Conservation (phyloP, 176 grass and related monocot genomes). For the Oropetium thomaeum region DNA sequence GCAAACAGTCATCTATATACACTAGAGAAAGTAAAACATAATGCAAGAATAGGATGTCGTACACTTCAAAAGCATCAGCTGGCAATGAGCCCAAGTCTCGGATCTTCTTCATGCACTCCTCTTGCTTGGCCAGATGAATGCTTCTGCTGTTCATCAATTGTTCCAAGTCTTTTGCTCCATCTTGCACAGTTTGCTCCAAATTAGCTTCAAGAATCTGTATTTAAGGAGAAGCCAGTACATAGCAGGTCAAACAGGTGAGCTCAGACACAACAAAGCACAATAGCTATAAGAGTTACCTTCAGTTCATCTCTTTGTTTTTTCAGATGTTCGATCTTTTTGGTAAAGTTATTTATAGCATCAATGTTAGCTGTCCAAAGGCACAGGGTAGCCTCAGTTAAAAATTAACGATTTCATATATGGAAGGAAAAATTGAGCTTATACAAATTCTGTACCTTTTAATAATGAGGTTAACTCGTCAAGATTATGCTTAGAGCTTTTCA, state of each 20-base stretch:
- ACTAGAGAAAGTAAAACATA: background rate
- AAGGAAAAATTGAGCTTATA: constrained; percentile 4
- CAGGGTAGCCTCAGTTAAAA: constrained; percentile 14
- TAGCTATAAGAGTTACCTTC: constrained; percentile 52
- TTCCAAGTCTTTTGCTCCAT: constrained; percentile 79
- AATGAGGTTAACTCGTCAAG: constrained; percentile 73
- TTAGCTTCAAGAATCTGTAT: constrained; percentile 67
- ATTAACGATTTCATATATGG: background rate
- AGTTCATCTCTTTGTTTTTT: constrained; percentile 73
- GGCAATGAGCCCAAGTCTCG: constrained; percentile 93
- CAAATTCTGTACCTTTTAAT: constrained; percentile 72
- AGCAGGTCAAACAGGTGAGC: constrained; percentile 20
- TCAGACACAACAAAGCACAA: constrained; percentile 11
- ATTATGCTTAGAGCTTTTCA: constrained; percentile 66
- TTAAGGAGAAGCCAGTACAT: constrained; percentile 20
- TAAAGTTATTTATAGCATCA: constrained; percentile 59
- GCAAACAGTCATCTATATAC: background rate
- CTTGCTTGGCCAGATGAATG: constrained; percentile 77
- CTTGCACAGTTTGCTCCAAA: constrained; percentile 77
- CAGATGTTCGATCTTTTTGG: constrained; percentile 58
- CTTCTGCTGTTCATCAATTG: constrained; percentile 81
- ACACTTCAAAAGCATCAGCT: constrained; percentile 94
- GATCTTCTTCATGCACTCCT: constrained; percentile 96
- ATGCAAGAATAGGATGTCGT: constrained; percentile 21
- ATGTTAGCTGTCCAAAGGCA: constrained; percentile 51